Evolutionary conservation across 768 basidiomycete genomes (phyloP), one percentile per base, ranked within the genome.

Genomic region (Clitopilus passeckerianus): DNA sequence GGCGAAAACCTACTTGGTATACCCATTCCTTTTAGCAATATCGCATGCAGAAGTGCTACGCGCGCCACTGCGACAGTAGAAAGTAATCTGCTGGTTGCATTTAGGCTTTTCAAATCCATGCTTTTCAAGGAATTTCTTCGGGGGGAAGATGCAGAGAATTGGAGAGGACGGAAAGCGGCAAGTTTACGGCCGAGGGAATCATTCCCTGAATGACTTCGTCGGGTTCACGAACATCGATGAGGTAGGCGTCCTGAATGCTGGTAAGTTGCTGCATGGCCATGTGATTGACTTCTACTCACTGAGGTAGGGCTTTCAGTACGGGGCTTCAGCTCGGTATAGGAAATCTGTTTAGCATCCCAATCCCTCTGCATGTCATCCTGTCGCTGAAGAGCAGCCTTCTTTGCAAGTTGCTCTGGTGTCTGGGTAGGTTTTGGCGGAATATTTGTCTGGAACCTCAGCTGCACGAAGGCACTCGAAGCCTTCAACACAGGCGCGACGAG

Each of bases 151-250:
- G 78, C 24, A 98, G 71, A 15, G 91, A 84, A 37, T 79, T 81
- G 33, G 84, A 76, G 41, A 98, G 80, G n/a, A 81, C 81, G 6
- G 90, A 88, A 37, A 98, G 82, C 5, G 95, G 95, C 18, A 98
- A 72, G 71, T 94, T 92, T 67, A 97, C 92, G 16, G 93, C 83
- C 22, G 93, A 93, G 6, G 95, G 95, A 62, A 98, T 96, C 70
- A 89, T 89, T 12, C 95, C 95, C 69, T 93, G 91, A 14, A 90
- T 82, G 46, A 94, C 91, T 70, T 97, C 95, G 63, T 92, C 86
- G 1, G 89, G 91, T 71, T 97, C 95, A 20, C 96, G 87, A n/a
- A 98, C 95, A 66, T 96, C 94, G 64, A 93, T 86, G 50, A 93
- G 69, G 68, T 86, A 91, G 5, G 82, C 77, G 60, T 88, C 78